Percentiles rank a stretch among this genome's conserved stretches.
These are phyloP conservation scores for Alloascoidea africana DNA, from an alignment of 805 yeast species.

Conservation along the genomic window DNA sequence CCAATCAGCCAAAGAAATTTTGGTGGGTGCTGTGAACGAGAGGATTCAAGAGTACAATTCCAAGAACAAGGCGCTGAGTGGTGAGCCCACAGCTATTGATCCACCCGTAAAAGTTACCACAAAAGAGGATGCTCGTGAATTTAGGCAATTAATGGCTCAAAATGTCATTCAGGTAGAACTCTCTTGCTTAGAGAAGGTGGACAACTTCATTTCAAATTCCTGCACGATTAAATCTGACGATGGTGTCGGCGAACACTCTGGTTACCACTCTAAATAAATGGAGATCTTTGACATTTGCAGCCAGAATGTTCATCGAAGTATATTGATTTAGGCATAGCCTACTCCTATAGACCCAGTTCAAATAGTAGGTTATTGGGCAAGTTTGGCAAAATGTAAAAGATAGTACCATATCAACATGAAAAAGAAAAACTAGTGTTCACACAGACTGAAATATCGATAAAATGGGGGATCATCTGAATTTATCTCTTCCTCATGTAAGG, in stretches of 20 bases:
- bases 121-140: background rate
- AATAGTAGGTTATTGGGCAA: too few relatives aligned
- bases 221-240: background rate
- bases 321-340: too few relatives aligned
- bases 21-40: background rate
- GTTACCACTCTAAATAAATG: too few relatives aligned
- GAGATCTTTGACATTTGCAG: too few relatives aligned
- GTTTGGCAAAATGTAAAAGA: too few relatives aligned
- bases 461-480: slow-evolving; percentile 10
- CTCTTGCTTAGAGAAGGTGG: background rate
- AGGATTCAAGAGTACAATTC: background rate
- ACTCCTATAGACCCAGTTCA: too few relatives aligned
- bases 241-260: too few relatives aligned
- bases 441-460: slow-evolving; percentile 15
- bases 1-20: background rate
- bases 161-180: background rate
- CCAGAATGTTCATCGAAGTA: too few relatives aligned
- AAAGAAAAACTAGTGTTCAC: slow-evolving; percentile 21
- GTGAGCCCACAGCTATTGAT: background rate
- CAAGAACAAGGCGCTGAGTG: background rate
- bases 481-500: slow-evolving; percentile 7
- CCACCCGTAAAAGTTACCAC: background rate
- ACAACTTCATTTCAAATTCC: background rate
- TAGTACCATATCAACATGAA: too few relatives aligned
- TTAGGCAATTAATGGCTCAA: background rate